phyloP scores from a whole-genome alignment of 2,329 filamentous ascomycete species.

The Colletotrichum tanaceti region DNA sequence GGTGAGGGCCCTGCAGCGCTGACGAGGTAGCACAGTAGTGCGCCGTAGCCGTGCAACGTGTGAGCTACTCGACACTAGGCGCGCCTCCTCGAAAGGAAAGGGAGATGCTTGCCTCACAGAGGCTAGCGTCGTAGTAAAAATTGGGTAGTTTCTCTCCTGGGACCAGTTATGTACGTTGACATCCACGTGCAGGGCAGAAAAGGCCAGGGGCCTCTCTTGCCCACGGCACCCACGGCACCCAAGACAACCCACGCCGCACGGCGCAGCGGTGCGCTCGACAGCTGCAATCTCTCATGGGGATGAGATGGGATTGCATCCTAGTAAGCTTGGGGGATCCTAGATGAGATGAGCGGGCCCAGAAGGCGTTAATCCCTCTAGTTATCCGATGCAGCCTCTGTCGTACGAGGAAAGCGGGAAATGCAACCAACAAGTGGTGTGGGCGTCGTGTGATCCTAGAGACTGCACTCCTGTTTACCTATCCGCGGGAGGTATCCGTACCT shows the following conservation, averaged over 20 bases:
- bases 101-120: conserved; percentile 9
- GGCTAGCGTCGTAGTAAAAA: conserved; percentile 28
- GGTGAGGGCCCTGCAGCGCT: conserved; percentile 21
- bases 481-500: too few species aligned
- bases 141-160: conserved; percentile 24
- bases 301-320: too few species aligned
- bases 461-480: neutral
- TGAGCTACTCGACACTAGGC: neutral
- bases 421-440: neutral
- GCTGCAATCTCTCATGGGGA: neutral
- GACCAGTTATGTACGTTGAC: conserved; percentile 32
- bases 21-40: conserved; percentile 4
- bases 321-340: conserved; percentile 14
- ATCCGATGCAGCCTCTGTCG: neutral
- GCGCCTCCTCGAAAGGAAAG: conserved; percentile 34
- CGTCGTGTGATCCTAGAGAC: neutral
- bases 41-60: neutral
- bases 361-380: conserved; percentile 15
- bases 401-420: conserved; percentile 10
- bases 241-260: too few species aligned
- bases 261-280: neutral
- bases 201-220: neutral
- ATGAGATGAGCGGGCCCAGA: neutral
- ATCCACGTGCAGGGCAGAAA: conserved; percentile 11
- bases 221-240: neutral